Evolutionary conservation across 78 protist species (phyloP).

Genomic region (Blattamonas nauphoetae): DNA sequence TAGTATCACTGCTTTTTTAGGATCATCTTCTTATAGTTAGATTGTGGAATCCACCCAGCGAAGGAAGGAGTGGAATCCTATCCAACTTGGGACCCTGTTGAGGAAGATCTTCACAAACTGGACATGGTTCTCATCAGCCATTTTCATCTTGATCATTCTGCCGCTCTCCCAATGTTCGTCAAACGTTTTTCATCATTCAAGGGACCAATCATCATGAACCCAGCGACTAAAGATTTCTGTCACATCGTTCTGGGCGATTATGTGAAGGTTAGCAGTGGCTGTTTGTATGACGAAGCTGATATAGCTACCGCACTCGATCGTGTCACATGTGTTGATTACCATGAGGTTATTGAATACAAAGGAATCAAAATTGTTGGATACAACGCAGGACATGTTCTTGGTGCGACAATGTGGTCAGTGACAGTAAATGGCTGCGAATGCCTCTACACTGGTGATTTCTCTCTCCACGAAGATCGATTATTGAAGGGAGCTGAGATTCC

Average conservation of each 20-base stretch:
- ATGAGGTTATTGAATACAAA: conserved; percentile 59
- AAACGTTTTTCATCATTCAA: conserved; percentile 56
- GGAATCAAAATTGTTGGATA: conserved; percentile 53
- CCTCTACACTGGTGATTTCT: conserved; percentile 91
- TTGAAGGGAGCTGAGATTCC: conserved; percentile 90
- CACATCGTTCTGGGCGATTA: conserved; percentile 66
- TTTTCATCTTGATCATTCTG: conserved; percentile 85
- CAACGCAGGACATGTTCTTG: conserved; percentile 94
- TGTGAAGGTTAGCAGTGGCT: conserved; percentile 28
- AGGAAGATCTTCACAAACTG: not conserved
- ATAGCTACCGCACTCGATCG: not conserved
- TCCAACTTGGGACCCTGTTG: not conserved
- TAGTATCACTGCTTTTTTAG: not conserved
- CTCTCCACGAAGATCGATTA: conserved; percentile 82
- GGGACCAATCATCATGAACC: conserved; percentile 90
- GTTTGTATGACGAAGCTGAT: not conserved
- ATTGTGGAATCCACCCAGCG: not conserved
- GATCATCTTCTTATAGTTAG: not conserved
- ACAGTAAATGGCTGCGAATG: conserved; percentile 76
- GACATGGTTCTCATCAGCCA: not conserved
- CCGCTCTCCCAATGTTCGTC: conserved; percentile 70
- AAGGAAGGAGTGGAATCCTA: not conserved
- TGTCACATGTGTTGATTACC: conserved; percentile 32
- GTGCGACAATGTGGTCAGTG: conserved; percentile 85
- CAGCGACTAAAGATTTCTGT: conserved; percentile 80